These are phyloP conservation scores for Nepenthes alata DNA, from an alignment of 179 eudicot genomes.

Conservation along the genomic window DNA sequence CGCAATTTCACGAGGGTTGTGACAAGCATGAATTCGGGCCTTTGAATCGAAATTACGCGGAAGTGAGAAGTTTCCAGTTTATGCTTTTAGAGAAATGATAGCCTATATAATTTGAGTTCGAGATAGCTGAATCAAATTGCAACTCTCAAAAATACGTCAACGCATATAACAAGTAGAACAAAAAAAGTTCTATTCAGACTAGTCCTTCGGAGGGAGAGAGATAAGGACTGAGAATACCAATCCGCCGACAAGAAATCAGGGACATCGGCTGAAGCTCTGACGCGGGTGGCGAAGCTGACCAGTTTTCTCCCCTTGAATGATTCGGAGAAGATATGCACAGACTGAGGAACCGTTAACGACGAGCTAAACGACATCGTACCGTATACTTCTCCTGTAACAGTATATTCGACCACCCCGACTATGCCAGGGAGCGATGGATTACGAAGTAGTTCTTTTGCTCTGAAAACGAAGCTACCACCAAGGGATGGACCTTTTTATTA, in stretches of 20 bases:
- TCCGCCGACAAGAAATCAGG: conserved; percentile 78
- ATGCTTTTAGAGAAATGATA: neutral
- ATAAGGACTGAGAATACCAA: conserved; percentile 30
- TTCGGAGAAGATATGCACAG: conserved; percentile 16
- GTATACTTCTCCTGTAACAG: no score
- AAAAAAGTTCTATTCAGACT: neutral
- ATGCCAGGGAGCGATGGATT: no score
- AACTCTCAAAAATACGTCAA: neutral
- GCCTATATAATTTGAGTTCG: neutral
- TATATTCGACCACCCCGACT: no score
- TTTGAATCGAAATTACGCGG: neutral
- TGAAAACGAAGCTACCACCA: no score
- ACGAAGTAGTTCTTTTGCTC: no score
- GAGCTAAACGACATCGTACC: conserved; percentile 49
- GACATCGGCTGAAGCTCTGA: conserved; percentile 59
- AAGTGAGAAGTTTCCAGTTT: neutral
- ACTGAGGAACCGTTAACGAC: conserved; percentile 16
- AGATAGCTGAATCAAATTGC: neutral
- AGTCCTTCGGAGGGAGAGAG: neutral
- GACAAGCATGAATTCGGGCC: no score
- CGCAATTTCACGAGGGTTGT: no score
- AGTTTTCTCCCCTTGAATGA: conserved; percentile 11
- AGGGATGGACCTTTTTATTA: no score
- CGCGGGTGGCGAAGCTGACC: conserved; percentile 14
- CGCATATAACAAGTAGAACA: neutral